A percentile compares a stretch with the other conserved stretches of the same genome.
phyloP scores from a whole-genome alignment of 345 rosid species.

The Lenwebbia sp. region DNA sequence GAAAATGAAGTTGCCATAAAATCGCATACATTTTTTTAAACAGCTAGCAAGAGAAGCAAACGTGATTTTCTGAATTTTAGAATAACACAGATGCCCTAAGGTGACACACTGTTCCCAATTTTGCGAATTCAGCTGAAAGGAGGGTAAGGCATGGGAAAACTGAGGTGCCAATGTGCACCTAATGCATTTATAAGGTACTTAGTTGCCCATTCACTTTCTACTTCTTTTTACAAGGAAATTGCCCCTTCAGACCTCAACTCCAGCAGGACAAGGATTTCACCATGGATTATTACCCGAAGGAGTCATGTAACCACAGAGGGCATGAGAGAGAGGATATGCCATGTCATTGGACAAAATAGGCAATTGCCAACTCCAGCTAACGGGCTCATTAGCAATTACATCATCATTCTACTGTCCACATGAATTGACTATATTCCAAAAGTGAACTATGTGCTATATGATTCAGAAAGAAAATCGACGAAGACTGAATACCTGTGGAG shows the following conservation, averaged over 20 bases:
- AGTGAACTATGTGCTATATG: neutral
- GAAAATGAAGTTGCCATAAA: neutral
- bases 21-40: neutral
- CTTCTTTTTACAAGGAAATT: neutral
- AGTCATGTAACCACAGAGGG: neutral
- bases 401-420: neutral
- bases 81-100: neutral
- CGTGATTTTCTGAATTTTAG: neutral
- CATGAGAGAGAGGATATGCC: neutral
- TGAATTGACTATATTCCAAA: neutral
- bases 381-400: neutral
- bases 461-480: neutral
- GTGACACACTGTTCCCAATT: neutral
- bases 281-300: neutral
- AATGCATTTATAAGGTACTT: neutral
- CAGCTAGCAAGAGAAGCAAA: neutral
- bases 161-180: neutral
- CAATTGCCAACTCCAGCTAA: neutral
- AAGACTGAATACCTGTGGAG: neutral
- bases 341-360: neutral
- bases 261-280: neutral
- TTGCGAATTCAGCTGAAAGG: neutral
- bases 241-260: neutral
- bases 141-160: neutral
- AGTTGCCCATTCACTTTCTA: neutral